A percentile compares a stretch with the other conserved stretches of the same genome.
Conservation (phyloP, 2,329 filamentous ascomycete species). For the Diaporthe batatas region DNA sequence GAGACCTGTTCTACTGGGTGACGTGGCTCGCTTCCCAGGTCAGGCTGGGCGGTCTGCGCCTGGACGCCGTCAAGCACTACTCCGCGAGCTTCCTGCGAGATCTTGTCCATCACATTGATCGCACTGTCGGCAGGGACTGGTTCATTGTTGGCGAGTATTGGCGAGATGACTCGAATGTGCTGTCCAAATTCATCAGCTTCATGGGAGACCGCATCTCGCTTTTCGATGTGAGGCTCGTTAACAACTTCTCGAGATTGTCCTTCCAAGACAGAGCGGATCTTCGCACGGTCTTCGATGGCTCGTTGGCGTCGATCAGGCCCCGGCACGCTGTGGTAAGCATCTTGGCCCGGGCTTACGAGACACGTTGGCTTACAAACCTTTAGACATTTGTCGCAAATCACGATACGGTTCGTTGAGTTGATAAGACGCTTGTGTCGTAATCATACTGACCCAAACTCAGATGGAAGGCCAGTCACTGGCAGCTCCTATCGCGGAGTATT, state of each 20-base stretch:
- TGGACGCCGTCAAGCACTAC: conserved; percentile 55
- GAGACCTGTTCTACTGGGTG: conserved; percentile 51
- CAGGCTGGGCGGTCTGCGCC: conserved; percentile 50
- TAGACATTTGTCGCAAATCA: conserved; percentile 77
- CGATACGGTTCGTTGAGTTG: conserved; percentile 64
- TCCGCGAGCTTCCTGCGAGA: conserved; percentile 50
- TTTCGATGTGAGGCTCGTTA: conserved; percentile 76
- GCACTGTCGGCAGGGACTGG: conserved; percentile 60
- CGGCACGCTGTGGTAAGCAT: conserved; percentile 67
- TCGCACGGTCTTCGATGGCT: conserved; percentile 69
- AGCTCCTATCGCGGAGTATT: conserved; percentile 70
- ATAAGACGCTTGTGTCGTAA: no score
- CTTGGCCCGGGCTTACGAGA: not conserved
- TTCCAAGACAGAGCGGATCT: conserved; percentile 67
- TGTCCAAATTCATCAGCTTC: conserved; percentile 68
- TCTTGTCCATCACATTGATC: conserved; percentile 47
- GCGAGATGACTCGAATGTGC: conserved; percentile 68
- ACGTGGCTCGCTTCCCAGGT: conserved; percentile 50
- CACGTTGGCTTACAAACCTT: not conserved
- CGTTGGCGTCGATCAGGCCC: conserved; percentile 65
- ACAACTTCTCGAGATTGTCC: conserved; percentile 73
- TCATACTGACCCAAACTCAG: not conserved
- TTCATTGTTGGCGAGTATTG: conserved; percentile 80
- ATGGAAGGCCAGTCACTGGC: conserved; percentile 66
- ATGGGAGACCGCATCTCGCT: conserved; percentile 69